Evolutionary conservation across 441 rosid genomes (phyloP), one percentile per base, ranked within the genome.

Genomic region (Adansonia grandidieri): DNA sequence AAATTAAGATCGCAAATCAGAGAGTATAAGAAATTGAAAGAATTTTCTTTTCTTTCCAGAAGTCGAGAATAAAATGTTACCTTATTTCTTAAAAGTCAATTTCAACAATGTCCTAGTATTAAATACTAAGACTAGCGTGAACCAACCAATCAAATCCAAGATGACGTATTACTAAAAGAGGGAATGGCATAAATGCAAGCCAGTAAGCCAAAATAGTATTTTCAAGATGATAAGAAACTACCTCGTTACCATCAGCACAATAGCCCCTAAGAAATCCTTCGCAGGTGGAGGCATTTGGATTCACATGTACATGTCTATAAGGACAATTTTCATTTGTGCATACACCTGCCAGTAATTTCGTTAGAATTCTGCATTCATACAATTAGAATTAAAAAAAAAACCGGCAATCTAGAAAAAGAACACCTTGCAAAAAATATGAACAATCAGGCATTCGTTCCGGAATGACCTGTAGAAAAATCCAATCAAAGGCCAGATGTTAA

Each of bases 361-460:
- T 88, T 74, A 89, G 84, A 75, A 79, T 78, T 51, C 70, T 60
- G 68, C 10, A 17, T 63, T 53, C 9, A 22, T 10, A 51, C 40
- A 64, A 68, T 19, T 60, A 64, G 72, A 75, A 69, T n/a, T n/a
- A 40, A 78, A 66, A 15, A 81, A 70, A 67, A 60, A n/a, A n/a
- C n/a, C n/a, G 69, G 71, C 14, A 78, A 73, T 32, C 74, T 14
- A 77, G 13, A 70, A n/a, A 78, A 63, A 61, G 57, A 53, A 67
- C 75, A 94, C 99, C 99, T 93, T 91, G 99, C 89, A 92, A 74
- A 87, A 86, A 96, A 86, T 88, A 96, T 75, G 98, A 96, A 79
- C 99, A 96, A 81, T 94, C 99, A 7, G 97, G 99, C 99, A 96
- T 96, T 85, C 98, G 88, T 79, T 96, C 98, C 19, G 98, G 99